A percentile compares a stretch with the other conserved stretches of the same genome.
phyloP scores from a whole-genome alignment of 1,284 basidiomycete genomes.

The Cryptococcus jaspeensis region DNA sequence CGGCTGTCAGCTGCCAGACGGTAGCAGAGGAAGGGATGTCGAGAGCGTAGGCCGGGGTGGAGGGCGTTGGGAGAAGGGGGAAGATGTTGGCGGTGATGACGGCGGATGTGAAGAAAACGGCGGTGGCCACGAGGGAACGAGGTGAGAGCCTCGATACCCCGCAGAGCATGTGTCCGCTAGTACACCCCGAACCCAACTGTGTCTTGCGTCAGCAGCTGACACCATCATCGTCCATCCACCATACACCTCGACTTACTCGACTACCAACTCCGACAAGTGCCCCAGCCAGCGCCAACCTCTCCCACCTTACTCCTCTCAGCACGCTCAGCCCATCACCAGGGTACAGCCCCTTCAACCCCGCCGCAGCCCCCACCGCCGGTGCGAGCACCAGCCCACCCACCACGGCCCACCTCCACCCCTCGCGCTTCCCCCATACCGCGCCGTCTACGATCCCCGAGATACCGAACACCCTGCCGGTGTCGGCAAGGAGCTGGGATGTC shows the following conservation, averaged over 20 bases:
- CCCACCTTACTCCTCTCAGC: slow-evolving; percentile 36
- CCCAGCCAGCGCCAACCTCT: slow-evolving; percentile 56
- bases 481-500: slow-evolving; percentile 58
- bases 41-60: slow-evolving; percentile 42
- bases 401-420: slow-evolving; percentile 42
- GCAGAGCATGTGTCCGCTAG: slow-evolving; percentile 64
- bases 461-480: slow-evolving; percentile 64
- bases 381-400: slow-evolving; percentile 42
- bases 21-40: neutral
- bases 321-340: slow-evolving; percentile 56
- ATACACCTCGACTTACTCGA: slow-evolving; percentile 54
- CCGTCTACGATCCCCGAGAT: slow-evolving; percentile 65
- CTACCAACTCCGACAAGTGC: slow-evolving; percentile 64
- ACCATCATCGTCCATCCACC: neutral
- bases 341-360: slow-evolving; percentile 45
- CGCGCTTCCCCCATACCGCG: slow-evolving; percentile 55
- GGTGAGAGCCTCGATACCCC: slow-evolving; percentile 63
- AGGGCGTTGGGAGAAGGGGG: slow-evolving; percentile 57
- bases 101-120: slow-evolving; percentile 60
- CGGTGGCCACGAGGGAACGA: slow-evolving; percentile 58
- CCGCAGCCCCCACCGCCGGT: slow-evolving; percentile 23
- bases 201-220: neutral
- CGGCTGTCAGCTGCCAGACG: neutral
- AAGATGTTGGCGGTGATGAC: slow-evolving; percentile 53
- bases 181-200: slow-evolving; percentile 15